These are phyloP conservation scores for Cladosporium sp. DNA, from an alignment of 2,329 filamentous ascomycete genomes.

Conservation along the genomic window DNA sequence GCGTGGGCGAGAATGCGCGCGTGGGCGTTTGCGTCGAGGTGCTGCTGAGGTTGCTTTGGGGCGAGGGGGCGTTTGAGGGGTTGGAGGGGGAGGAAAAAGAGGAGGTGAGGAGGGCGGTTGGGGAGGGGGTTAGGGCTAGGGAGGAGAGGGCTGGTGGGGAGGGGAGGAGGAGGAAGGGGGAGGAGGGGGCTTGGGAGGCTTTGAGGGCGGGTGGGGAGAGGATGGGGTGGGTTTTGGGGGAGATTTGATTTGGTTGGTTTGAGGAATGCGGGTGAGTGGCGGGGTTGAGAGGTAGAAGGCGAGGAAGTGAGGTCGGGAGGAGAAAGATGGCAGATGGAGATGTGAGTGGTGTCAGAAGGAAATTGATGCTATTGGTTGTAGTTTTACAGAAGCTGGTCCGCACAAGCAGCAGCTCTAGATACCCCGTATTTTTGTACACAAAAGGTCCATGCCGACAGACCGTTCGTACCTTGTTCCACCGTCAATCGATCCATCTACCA, in stretches of 20 bases:
- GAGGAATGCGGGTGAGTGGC: neutral
- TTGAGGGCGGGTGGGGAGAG: slow-evolving; percentile 31
- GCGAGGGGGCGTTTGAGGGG: slow-evolving; percentile 23
- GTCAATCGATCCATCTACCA: slow-evolving; percentile 55
- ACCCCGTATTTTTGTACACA: neutral
- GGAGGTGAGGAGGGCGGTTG: slow-evolving; percentile 41
- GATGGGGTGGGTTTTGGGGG: neutral
- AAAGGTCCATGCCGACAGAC: neutral
- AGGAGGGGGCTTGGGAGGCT: slow-evolving; percentile 26
- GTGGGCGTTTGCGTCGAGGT: slow-evolving; percentile 63
- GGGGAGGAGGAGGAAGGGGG: slow-evolving; percentile 31
- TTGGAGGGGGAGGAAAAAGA: slow-evolving; percentile 22
- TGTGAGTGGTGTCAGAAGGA: neutral
- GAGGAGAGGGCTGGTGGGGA: slow-evolving; percentile 35
- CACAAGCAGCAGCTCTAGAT: neutral
- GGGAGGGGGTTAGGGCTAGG: slow-evolving; percentile 49
- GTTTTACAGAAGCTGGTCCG: slow-evolving; percentile 1
- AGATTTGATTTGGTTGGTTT: slow-evolving; percentile 17
- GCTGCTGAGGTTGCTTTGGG: slow-evolving; percentile 50
- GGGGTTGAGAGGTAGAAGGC: neutral
- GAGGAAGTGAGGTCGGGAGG: neutral
- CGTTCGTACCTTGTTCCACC: neutral
- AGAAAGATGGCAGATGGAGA: neutral
- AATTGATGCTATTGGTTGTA: neutral
- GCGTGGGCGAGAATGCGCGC: slow-evolving; percentile 63